Conservation (phyloP, 306 rosid species). For the Dalbergia cochinchinensis region DNA sequence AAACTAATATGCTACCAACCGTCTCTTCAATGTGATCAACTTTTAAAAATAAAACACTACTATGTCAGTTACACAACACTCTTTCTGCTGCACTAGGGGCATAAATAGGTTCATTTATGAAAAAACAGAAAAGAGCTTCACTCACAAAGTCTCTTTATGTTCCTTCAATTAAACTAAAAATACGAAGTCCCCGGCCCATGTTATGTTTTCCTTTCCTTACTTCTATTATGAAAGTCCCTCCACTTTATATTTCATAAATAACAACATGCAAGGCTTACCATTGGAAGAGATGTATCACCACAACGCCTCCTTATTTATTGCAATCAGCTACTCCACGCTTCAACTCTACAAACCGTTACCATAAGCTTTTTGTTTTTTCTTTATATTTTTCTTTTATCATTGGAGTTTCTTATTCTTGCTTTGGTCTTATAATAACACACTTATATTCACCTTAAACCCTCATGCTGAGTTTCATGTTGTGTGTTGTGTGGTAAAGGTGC, state of each 20-base stretch:
- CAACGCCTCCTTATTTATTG: conserved; percentile 69
- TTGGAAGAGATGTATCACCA: conserved; percentile 31
- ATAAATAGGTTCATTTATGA: conserved; percentile 25
- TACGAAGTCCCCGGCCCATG: not conserved
- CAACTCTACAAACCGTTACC: conserved; percentile 54
- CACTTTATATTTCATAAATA: conserved; percentile 30
- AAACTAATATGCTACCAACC: conserved; percentile 25
- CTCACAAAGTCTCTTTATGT: conserved; percentile 50
- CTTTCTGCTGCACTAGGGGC: conserved; percentile 47
- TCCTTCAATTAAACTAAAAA: conserved; percentile 44
- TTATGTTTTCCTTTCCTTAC: conserved; percentile 26
- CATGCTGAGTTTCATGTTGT: not conserved
- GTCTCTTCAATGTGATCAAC: conserved; percentile 42
- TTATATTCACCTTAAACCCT: conserved; percentile 1
- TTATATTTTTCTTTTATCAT: not conserved
- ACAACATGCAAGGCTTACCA: conserved; percentile 33
- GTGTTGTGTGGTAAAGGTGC: not conserved
- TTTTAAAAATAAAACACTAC: conserved; percentile 27
- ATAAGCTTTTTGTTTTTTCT: conserved; percentile 16
- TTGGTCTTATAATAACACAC: conserved; percentile 4
- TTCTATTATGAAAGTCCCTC: conserved; percentile 33
- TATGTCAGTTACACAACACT: conserved; percentile 37
- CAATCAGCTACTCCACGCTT: conserved; percentile 60
- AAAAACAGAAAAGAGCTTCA: not conserved
- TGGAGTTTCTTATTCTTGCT: conserved; percentile 28